Base-by-base conservation (phyloP, 179 eudicot species). In the Silene coronaria region DNA sequence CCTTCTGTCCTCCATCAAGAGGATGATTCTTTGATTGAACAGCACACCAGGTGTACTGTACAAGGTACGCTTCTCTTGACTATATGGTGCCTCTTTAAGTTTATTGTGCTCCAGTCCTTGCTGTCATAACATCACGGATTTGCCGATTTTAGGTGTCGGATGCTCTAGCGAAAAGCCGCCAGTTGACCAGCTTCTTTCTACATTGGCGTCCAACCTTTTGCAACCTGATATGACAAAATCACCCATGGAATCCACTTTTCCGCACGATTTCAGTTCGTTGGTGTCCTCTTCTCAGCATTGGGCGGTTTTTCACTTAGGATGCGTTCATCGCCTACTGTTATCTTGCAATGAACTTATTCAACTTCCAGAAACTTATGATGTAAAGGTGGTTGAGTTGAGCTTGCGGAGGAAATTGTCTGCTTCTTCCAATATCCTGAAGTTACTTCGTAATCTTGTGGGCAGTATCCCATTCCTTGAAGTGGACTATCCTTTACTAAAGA, bases 301-400 rank as follows among this genome's bases (percentile, higher is more conserved):
- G 93, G 92, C 94, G 62, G 82, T 90, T 77, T 82, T 84, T 84
- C 99, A 88, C 76, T 75, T 90, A 83, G 82, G 86, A 75, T 93
- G 96, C 72, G 71, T 88, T 58, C 88, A 38, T 8, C 93, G 96
- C 22, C 92, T 96, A 3, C 13, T 90, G 57, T 67, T 68, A 11
- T 77, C 85, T 21, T 89, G 96, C 82, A 86, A 74, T 78, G 84
- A 83, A 62, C 81, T 89, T 81, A 63, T 89, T 26, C 80, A 84
- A 63, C 84, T 85, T 77, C 85, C 89, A 23, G 88, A 85, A 76
- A 71, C 78, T 64, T 78, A 62, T 83, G 97, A 90, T 72, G 97
- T 84, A 73, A 89, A 87, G 78, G 75, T 78, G 59, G 75, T 74
- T 51, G 76, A 77, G 34, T 67, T 79, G 38, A 83, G 75, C 79